phyloP scores from a whole-genome alignment of 257 asterid species.

The Plantago major region DNA sequence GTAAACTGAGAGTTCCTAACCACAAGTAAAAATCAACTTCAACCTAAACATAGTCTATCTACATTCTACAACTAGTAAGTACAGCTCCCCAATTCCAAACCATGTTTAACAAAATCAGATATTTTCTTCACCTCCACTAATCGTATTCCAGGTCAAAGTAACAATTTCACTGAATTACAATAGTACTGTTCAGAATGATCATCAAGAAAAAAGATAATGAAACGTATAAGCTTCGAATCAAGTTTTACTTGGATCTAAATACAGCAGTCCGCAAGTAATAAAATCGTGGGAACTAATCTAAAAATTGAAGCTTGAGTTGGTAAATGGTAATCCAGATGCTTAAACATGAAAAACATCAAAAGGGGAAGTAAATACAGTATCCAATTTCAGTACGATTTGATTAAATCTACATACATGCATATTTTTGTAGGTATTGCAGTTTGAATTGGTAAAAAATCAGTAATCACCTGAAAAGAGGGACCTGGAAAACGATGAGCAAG shows the following conservation, averaged over 20 bases:
- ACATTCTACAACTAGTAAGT: too few relatives aligned
- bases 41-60: too few relatives aligned
- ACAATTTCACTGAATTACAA: too few relatives aligned
- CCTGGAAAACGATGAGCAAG: slow-evolving; percentile 65
- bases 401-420: too few relatives aligned
- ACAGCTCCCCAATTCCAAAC: too few relatives aligned
- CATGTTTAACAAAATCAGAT: too few relatives aligned
- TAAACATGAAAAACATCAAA: slow-evolving; percentile 8
- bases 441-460: neutral
- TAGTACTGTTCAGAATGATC: neutral
- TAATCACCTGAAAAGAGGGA: slow-evolving; percentile 87
- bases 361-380: neutral
- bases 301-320: neutral
- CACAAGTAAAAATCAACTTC: too few relatives aligned
- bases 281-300: slow-evolving; percentile 9
- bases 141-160: too few relatives aligned
- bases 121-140: too few relatives aligned
- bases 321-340: slow-evolving; percentile 1
- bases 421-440: neutral
- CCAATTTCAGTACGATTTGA: neutral
- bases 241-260: slow-evolving; percentile 17
- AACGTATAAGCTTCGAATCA: slow-evolving; percentile 3
- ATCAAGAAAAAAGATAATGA: too few relatives aligned
- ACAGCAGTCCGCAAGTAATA: slow-evolving; percentile 3
- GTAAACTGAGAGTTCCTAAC: too few relatives aligned